These are phyloP conservation scores for Rhizopogon hawkerae DNA, from an alignment of 1,284 basidiomycete species.

Conservation along the genomic window DNA sequence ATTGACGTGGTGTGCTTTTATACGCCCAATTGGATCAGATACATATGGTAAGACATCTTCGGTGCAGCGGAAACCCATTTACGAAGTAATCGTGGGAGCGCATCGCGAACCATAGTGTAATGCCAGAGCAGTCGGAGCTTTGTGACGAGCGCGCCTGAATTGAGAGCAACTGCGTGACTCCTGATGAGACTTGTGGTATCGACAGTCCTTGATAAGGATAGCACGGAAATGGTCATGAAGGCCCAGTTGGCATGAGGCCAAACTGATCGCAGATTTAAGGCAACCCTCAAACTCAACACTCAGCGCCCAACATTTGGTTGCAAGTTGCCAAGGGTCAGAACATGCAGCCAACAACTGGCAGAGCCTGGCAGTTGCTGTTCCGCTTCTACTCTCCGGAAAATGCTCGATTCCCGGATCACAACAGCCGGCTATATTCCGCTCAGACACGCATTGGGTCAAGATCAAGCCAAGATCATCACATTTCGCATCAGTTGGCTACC, in stretches of 20 bases:
- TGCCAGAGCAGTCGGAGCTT: constrained; percentile 15
- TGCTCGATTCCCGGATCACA: background rate
- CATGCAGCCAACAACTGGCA: background rate
- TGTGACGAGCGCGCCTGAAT: constrained; percentile 22
- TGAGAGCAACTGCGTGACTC: constrained; percentile 18
- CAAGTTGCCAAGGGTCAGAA: constrained; percentile 5
- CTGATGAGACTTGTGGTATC: constrained; percentile 12
- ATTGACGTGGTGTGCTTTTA: constrained; percentile 19
- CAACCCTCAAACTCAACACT: constrained; percentile 23
- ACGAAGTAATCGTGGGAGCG: constrained; percentile 30
- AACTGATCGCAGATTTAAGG: constrained; percentile 10
- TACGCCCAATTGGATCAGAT: constrained; percentile 13
- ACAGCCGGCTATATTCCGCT: background rate
- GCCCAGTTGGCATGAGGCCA: constrained; percentile 26
- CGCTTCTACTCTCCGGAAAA: constrained; percentile 1
- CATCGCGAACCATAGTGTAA: constrained; percentile 6
- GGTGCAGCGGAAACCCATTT: constrained; percentile 23
- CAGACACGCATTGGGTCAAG: background rate
- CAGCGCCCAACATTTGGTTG: background rate
- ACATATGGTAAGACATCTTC: constrained; percentile 27
- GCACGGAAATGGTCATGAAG: constrained; percentile 19
- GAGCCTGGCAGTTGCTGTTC: background rate
- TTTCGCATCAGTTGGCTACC: background rate
- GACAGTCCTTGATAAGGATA: constrained; percentile 21
- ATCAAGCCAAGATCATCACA: background rate